Percentiles rank a stretch among this genome's conserved stretches.
Evolutionary conservation across 139 green algal genomes (phyloP).

Genomic region (Haematococcus sp.): DNA sequence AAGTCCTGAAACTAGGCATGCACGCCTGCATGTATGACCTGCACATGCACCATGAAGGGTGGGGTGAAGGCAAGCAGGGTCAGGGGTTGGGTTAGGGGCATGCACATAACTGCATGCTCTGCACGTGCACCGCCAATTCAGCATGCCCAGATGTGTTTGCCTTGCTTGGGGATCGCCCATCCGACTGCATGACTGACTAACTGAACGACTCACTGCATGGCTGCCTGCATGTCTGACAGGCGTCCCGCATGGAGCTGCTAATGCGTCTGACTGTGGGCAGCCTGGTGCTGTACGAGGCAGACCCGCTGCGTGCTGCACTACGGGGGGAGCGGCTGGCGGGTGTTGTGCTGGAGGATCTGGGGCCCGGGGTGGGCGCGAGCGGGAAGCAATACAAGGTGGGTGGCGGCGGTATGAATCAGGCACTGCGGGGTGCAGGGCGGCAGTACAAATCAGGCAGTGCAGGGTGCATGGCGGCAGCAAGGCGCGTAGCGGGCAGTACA

Average conservation of each 20-base stretch:
- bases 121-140: no score
- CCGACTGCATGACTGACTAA: no score
- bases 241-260: constrained; percentile 9
- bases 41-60: no score
- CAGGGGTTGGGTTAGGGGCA: no score
- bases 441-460: neutral
- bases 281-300: constrained; percentile 28
- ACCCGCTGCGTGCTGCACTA: neutral
- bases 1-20: no score
- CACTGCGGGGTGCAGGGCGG: no score
- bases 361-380: neutral
- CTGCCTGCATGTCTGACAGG: constrained; percentile 4
- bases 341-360: constrained; percentile 18
- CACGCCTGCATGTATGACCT: no score
- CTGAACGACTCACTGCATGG: neutral
- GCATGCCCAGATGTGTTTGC: no score
- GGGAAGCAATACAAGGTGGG: constrained; percentile 26
- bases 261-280: constrained; percentile 20
- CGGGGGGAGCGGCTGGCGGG: constrained; percentile 15
- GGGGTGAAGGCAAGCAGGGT: no score
- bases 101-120: no score
- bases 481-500: neutral
- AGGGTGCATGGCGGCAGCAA: no score
- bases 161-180: no score
- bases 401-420: neutral